Evolutionary conservation across 1,284 basidiomycete species (phyloP), one percentile per base, ranked within the genome.

Genomic region (Tylopilus orsonianus): DNA sequence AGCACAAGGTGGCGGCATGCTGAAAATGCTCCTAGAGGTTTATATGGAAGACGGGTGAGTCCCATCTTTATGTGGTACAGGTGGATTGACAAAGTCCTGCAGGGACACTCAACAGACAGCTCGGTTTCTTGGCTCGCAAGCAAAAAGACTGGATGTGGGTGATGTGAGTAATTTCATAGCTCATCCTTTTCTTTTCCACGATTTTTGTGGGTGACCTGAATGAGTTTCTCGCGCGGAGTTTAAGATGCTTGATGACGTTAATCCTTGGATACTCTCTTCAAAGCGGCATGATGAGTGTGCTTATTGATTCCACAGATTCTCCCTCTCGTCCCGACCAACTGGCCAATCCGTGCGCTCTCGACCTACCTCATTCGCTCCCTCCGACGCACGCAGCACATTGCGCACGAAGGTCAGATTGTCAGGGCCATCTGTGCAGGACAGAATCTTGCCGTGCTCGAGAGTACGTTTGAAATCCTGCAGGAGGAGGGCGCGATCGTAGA

Each of bases 361-460:
- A 81, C 85, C 0, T 94, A 94, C 73, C 75, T 95, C 44, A 69
- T 81, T 10, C 83, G 91, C 3, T 87, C 90, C 0, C 77, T 93
- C 53, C 79, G 91, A 14, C 77, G 86, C 41, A 80, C 84, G 4
- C 68, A 90, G n/a, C 91, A 95, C 60, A 70, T 75, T 12, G 68
- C 71, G 19, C 81, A 87, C 40, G 87, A 93, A 61, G 79, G 79
- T 5, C 76, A 81, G 58, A 84, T 92, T 46, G 64, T 90, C 47
- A 91, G 87, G 63, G 79, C 80, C 14, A 74, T 92, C 48, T 79
- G 78, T 54, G 72, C 78, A 12, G 85, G 81, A 5, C 83, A 90
- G 62, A 91, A 91, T 59, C 74, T 88, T 20, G 78, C 78, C 53
- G 77, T 59, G 8, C 49, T 56, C 24, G 55, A 56, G 41, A 43